phyloP scores from a whole-genome alignment of 257 asterid species.

The Paulownia fortunei region DNA sequence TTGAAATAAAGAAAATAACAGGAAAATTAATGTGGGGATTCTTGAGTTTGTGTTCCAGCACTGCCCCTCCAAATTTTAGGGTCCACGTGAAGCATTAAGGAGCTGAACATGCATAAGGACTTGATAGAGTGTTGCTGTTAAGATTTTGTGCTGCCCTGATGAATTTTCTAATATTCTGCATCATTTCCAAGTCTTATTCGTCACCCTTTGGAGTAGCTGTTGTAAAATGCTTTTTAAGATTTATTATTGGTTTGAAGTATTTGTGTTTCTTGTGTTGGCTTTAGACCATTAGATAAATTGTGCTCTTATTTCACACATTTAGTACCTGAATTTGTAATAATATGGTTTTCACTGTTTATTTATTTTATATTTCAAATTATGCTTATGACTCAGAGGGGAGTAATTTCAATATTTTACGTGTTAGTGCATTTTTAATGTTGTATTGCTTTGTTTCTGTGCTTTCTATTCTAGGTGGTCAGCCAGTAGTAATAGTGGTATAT shows the following conservation, averaged over 20 bases:
- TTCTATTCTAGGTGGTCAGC: constrained; percentile 79
- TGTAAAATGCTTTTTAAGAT: neutral
- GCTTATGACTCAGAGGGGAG: neutral
- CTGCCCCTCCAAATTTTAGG: neutral
- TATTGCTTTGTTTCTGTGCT: constrained; percentile 26
- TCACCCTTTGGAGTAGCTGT: neutral
- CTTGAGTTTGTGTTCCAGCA: constrained; percentile 5
- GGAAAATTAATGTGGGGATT: constrained; percentile 1
- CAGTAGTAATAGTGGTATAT: constrained; percentile 55
- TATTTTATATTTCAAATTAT: neutral
- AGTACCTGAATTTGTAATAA: neutral
- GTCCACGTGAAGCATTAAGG: neutral
- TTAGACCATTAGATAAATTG: neutral
- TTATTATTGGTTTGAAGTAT: constrained; percentile 9
- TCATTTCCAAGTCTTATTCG: neutral
- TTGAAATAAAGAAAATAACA: neutral
- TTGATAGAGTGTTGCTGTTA: neutral
- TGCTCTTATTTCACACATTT: constrained; percentile 20
- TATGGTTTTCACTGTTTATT: neutral
- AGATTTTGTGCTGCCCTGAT: constrained; percentile 8
- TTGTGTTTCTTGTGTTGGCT: constrained; percentile 10
- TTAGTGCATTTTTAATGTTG: constrained; percentile 19
- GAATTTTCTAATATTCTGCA: neutral
- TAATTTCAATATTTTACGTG: constrained; percentile 9
- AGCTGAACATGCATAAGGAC: neutral